A percentile compares a stretch with the other conserved stretches of the same genome.
Conservation (phyloP, 2,329 filamentous ascomycete genomes). For the Myriosclerotinia curreyana region DNA sequence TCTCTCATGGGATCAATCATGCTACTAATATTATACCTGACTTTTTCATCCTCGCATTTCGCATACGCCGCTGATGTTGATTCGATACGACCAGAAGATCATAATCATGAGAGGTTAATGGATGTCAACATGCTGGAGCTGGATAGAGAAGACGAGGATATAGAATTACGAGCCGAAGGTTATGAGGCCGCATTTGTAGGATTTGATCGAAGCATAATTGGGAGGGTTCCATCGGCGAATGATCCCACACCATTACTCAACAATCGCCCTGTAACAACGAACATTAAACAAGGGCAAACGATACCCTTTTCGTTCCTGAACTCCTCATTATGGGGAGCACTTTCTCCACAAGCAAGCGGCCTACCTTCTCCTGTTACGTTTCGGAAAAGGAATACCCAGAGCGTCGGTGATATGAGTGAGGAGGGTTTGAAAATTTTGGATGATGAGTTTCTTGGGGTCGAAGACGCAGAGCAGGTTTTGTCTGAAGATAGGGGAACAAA, state of each 20-base stretch:
- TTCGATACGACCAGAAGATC: conserved; percentile 44
- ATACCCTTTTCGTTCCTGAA: conserved; percentile 63
- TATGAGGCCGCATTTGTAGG: conserved; percentile 62
- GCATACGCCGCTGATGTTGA: conserved; percentile 60
- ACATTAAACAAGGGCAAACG: conserved; percentile 60
- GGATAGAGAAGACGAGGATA: conserved; percentile 36
- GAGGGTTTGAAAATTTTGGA: conserved; percentile 21
- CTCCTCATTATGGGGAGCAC: conserved; percentile 49
- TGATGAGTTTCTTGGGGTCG: not conserved
- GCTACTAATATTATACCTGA: conserved; percentile 58
- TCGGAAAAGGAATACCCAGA: conserved; percentile 26
- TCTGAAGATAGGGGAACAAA: not conserved
- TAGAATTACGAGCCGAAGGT: conserved; percentile 38
- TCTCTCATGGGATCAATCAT: conserved; percentile 60
- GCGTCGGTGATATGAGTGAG: conserved; percentile 21
- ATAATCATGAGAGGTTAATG: conserved; percentile 48
- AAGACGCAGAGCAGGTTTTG: conserved; percentile 2
- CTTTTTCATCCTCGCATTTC: conserved; percentile 56
- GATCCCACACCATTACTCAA: conserved; percentile 54
- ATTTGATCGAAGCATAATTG: conserved; percentile 61
- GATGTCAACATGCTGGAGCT: conserved; percentile 38
- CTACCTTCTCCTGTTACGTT: conserved; percentile 39
- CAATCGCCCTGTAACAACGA: conserved; percentile 59
- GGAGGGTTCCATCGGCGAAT: conserved; percentile 53
- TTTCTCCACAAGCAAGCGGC: conserved; percentile 39